A percentile compares a stretch with the other conserved stretches of the same genome.
phyloP scores from a whole-genome alignment of 176 grass and related monocot species.

The Zoysia pacifica region DNA sequence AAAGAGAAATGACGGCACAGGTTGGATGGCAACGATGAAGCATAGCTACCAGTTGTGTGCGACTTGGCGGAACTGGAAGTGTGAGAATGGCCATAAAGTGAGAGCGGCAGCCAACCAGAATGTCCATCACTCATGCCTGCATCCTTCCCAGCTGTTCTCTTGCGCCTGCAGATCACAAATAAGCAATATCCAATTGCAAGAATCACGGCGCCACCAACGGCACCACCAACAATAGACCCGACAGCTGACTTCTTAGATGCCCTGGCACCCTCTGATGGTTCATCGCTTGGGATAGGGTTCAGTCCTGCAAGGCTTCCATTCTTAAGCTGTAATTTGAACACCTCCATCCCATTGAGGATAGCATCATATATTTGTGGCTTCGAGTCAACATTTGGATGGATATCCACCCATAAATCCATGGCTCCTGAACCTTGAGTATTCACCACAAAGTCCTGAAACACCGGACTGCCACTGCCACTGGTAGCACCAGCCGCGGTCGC shows the following conservation, averaged over 20 bases:
- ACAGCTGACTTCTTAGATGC: conserved; percentile 26
- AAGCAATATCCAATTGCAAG: conserved; percentile 64
- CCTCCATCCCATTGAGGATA: conserved; percentile 89
- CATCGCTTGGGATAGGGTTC: conserved; percentile 50
- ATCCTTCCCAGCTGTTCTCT: conserved; percentile 58
- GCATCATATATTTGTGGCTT: conserved; percentile 62
- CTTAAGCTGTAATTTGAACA: conserved; percentile 71
- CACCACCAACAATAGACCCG: conserved; percentile 60
- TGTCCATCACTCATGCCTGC: conserved; percentile 66
- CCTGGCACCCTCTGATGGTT: neutral
- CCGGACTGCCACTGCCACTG: conserved; percentile 44
- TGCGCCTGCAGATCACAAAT: conserved; percentile 45
- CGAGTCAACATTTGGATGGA: conserved; percentile 43
- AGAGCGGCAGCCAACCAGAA: conserved; percentile 77
- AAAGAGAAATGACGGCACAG: conserved; percentile 60
- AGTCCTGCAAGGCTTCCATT: conserved; percentile 79
- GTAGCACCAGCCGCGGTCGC: neutral
- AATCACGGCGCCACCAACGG: conserved; percentile 49
- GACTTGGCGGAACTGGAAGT: conserved; percentile 66
- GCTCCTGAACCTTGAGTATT: conserved; percentile 42
- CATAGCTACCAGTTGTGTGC: conserved; percentile 71
- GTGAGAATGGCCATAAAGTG: conserved; percentile 81
- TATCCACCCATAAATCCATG: conserved; percentile 67
- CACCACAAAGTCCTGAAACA: conserved; percentile 65
- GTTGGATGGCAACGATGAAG: conserved; percentile 57